These are phyloP conservation scores for Endotrypanum monterogeii DNA, from an alignment of 208 protist genomes.

Conservation along the genomic window DNA sequence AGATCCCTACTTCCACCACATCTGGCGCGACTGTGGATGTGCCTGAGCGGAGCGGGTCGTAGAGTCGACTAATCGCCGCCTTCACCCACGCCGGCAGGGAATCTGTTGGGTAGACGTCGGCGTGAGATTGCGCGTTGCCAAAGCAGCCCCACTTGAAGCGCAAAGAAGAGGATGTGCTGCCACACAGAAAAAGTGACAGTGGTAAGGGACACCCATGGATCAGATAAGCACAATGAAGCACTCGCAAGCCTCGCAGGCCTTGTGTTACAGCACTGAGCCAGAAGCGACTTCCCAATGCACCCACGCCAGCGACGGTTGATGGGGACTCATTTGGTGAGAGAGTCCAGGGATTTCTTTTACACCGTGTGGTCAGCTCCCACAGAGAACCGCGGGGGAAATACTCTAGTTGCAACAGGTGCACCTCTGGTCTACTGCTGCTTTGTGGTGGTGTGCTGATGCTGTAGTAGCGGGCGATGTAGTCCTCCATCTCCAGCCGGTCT, in stretches of 20 bases:
- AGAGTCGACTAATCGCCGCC: slow-evolving; percentile 12
- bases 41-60: background rate
- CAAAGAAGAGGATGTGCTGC: slow-evolving; percentile 11
- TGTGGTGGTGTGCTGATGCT: slow-evolving; percentile 22
- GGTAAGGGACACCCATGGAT: slow-evolving; percentile 64
- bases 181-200: slow-evolving; percentile 42
- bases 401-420: slow-evolving; percentile 66
- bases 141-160: slow-evolving; percentile 64
- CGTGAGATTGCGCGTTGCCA: slow-evolving; percentile 37
- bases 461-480: slow-evolving; percentile 58
- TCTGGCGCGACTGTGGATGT: slow-evolving; percentile 1
- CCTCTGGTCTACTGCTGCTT: slow-evolving; percentile 19
- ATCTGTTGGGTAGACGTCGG: slow-evolving; percentile 35
- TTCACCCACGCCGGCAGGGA: slow-evolving; percentile 20
- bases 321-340: background rate
- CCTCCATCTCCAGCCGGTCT: slow-evolving; percentile 29
- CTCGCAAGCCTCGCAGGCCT: slow-evolving; percentile 41
- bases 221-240: slow-evolving; percentile 44
- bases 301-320: no score
- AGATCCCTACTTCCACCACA: slow-evolving; percentile 21
- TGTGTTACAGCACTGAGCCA: slow-evolving; percentile 44
- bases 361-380: slow-evolving; percentile 35
- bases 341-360: background rate
- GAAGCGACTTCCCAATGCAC: slow-evolving; percentile 9
- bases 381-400: slow-evolving; percentile 65